Base-by-base conservation (phyloP, 139 green algal genomes). In the Nannochloris sp. region DNA sequence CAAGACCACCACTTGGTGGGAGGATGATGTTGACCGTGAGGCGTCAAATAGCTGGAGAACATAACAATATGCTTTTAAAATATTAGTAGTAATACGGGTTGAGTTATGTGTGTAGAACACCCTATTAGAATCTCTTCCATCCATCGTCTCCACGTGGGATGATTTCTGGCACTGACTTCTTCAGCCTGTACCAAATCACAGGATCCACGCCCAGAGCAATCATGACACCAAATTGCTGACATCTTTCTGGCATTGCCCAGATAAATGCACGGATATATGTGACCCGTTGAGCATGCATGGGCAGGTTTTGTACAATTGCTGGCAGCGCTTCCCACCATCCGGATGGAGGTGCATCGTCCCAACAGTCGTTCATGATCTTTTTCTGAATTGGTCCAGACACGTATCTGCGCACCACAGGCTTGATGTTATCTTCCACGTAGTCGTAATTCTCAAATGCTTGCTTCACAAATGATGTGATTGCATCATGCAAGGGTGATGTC, bases 1-100 rank as follows among this genome's bases (percentile, higher is more conserved):
- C 76, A 96, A 94, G 78, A 84, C 63, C n/a, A 85, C 75, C 26
- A 95, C 89, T 0, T 96, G 89, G 89, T 96, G 84, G 75, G 89
- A 96, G 77, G 89, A 96, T 53, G 85, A 83, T 6, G 60, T 67
- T 10, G 82, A 89, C 10, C 44, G 78, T 58, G 87, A 92, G 67
- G 33, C 80, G 57, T 81, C 68, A 11, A 70, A 79, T 36, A 71
- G 75, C 8, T 96, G 89, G 89, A 68, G 87, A 60, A 61, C 77
- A 17, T 94, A 59, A 25, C 17, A 56, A 12, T 36, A 23, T 33
- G 36, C 9, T 36, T 25, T 33, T 40, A 59, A 59, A 13, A n/a
- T 23, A 28, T n/a, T 40, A 40, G 33, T 40, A 13, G 33, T 40
- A 40, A 40, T 40, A 40, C 8, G 11, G 33, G 33, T 40, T 40